Evolutionary conservation across 345 rosid genomes (phyloP).

Genomic region (Eucalyptus pauciflora): DNA sequence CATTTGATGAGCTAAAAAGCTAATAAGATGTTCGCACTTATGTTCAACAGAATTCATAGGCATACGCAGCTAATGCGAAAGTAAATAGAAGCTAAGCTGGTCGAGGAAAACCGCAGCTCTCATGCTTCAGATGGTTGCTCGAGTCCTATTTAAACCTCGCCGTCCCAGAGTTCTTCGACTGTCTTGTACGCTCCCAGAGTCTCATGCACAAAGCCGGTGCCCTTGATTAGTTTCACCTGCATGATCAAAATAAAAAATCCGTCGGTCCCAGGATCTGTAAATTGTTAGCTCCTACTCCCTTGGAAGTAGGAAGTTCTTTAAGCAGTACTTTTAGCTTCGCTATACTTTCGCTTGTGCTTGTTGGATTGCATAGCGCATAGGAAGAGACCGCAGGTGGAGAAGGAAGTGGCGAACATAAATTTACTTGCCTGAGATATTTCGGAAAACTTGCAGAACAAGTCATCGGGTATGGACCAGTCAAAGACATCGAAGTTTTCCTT

Average conservation of each 20-base stretch:
- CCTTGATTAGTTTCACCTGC: conserved; percentile 61
- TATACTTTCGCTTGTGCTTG: background rate
- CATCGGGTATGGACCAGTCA: conserved; percentile 67
- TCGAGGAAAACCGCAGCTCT: background rate
- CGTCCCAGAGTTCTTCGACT: conserved; percentile 81
- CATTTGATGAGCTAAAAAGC: background rate
- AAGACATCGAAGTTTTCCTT: conserved; percentile 65
- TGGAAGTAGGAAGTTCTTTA: background rate
- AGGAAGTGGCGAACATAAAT: background rate
- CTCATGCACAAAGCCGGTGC: conserved; percentile 45
- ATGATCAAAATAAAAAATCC: background rate
- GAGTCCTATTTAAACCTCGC: conserved; percentile 42
- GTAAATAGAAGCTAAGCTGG: background rate
- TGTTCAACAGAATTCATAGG: background rate
- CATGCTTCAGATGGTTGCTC: background rate
- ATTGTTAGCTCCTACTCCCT: background rate
- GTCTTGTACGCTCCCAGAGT: conserved; percentile 39
- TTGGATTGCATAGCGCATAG: background rate
- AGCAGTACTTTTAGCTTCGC: background rate
- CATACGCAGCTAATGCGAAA: background rate
- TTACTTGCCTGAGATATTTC: conserved; percentile 53
- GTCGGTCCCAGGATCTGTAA: background rate
- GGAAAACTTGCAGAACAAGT: conserved; percentile 51
- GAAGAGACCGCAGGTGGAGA: background rate
- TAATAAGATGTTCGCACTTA: background rate